A percentile compares a stretch with the other conserved stretches of the same genome.
These are phyloP conservation scores for Penicillium sp. DNA, from an alignment of 2,329 filamentous ascomycete genomes.

Conservation along the genomic window DNA sequence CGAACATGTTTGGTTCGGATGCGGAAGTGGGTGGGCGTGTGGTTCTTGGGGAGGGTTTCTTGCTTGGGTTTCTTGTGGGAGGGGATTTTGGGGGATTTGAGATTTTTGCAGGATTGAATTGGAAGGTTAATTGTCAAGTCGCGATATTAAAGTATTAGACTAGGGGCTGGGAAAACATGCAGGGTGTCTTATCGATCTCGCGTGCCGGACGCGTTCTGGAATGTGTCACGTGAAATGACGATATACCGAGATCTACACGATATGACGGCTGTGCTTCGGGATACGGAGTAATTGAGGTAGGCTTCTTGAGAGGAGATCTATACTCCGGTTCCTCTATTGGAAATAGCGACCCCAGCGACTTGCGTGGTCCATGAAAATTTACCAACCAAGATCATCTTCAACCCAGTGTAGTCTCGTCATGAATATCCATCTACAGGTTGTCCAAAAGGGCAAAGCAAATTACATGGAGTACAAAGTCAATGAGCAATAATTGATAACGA, in stretches of 20 bases:
- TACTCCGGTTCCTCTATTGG: no score
- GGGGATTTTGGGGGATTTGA: not conserved
- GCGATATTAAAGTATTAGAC: not conserved
- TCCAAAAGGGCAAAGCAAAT: no score
- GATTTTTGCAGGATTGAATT: slow-evolving; percentile 1
- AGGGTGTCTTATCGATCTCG: slow-evolving; percentile 1
- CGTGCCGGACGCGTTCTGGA: slow-evolving; percentile 6
- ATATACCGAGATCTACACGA: not conserved
- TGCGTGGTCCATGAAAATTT: no score
- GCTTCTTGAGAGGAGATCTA: no score
- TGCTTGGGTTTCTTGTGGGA: not conserved
- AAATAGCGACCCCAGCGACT: no score
- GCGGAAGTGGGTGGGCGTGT: slow-evolving; percentile 16
- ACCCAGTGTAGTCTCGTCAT: no score
- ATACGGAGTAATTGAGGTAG: no score
- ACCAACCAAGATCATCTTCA: no score
- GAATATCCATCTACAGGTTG: no score
- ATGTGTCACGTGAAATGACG: not conserved
- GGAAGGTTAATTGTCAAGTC: not conserved
- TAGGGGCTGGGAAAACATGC: not conserved
- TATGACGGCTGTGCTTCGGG: not conserved
- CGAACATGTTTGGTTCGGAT: slow-evolving; percentile 33
- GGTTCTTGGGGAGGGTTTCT: slow-evolving; percentile 3
- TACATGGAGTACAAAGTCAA: no score
- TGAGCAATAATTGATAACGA: no score